Base-by-base conservation (phyloP, 495 filamentous ascomycete species). In the Xylaria grammica region DNA sequence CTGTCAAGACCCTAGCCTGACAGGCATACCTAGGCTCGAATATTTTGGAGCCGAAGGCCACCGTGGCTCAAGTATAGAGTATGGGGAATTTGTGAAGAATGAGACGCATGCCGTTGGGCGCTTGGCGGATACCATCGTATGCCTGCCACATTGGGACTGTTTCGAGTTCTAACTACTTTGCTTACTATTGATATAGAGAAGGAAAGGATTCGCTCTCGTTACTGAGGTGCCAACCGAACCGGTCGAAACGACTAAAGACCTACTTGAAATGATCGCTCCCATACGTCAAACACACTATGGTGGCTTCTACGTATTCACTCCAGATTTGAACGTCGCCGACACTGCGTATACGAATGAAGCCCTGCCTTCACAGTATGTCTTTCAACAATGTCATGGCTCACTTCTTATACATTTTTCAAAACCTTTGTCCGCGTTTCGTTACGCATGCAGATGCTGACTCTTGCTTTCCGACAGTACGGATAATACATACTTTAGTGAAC, bases 301-400 rank as follows among this genome's bases (percentile, higher is more conserved):
- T 65, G 93, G 90, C 27, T 97, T 97, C 78, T 98, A 93, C 83
- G 92, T 96, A 75, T 97, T 98, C 75, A 94, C 89, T 1, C 87
- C 94, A 32, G 91, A 97, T 73, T 84, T 97, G 19, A 86, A 91
- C 24, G 89, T 85, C 71, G 94, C 92, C 72, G 94, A 98, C 71
- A 96, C 90, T 5, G 94, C 94, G n/a, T 98, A 97, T 75, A 97
- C 94, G 15, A 89, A 84, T 62, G 79, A 94, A 55, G 84, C 85
- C 7, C 81, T 98, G 0, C 82, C 82, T 26, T 87, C 88, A 8
- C 94, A 98, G 60, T 62, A 62, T 0, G 60, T 62, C 26, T 7
- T 59, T 54, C n/a, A 13, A 19, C 6, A 3, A 13, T 29, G 27
- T 42, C 1, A 42, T 15, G 5, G 9, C 5, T 1, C 36, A 5